phyloP scores from a whole-genome alignment of 495 filamentous ascomycete species.

The Penicillium herquei region DNA sequence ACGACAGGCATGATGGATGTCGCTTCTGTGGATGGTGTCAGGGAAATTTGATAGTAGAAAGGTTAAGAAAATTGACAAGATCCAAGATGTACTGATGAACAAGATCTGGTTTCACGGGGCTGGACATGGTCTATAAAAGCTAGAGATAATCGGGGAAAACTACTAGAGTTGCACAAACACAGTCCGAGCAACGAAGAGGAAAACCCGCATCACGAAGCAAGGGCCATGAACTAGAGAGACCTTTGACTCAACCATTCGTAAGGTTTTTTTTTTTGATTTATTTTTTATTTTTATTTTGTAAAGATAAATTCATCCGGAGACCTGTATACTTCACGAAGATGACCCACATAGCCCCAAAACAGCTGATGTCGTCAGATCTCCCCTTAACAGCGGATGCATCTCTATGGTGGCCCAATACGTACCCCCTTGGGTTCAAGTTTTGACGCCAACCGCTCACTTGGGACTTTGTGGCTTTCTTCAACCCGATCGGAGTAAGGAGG shows the following conservation, averaged over 20 bases:
- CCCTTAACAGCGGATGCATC: not conserved
- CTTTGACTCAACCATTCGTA: no score
- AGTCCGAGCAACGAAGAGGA: constrained; percentile 11
- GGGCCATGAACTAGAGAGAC: constrained; percentile 12
- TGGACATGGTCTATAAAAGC: constrained; percentile 20
- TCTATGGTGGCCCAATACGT: constrained; percentile 11
- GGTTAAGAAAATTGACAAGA: not conserved
- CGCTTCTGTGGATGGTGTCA: not conserved
- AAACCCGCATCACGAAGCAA: constrained; percentile 20
- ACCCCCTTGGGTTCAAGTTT: not conserved
- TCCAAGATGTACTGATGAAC: not conserved
- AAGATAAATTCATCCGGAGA: not conserved
- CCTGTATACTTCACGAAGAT: no score
- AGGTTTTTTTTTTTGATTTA: no score
- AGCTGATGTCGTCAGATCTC: constrained; percentile 17
- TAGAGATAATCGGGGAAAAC: constrained; percentile 3
- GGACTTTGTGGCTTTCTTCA: constrained; percentile 6
- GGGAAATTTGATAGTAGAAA: not conserved
- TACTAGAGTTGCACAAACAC: constrained; percentile 13
- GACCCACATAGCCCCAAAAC: not conserved
- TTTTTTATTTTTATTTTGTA: no score
- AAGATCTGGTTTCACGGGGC: constrained; percentile 4
- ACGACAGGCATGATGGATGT: constrained; percentile 44
- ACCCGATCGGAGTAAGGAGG: constrained; percentile 18
- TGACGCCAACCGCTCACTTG: constrained; percentile 12